phyloP scores from a whole-genome alignment of 495 filamentous ascomycete genomes.

The Aspergillus diversus region DNA sequence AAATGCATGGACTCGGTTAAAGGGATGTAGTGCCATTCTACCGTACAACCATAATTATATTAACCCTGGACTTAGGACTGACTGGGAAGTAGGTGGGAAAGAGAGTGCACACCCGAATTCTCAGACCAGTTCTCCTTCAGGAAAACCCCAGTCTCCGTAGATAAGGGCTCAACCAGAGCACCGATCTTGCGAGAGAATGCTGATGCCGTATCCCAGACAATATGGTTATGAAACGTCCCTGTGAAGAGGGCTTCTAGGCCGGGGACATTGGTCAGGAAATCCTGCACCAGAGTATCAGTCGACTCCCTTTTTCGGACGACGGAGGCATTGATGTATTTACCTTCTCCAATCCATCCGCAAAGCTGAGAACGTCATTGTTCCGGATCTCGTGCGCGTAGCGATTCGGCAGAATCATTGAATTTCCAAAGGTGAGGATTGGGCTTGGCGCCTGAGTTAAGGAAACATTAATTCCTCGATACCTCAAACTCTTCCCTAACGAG shows the following conservation, averaged over 20 bases:
- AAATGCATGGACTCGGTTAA: slow-evolving; percentile 40
- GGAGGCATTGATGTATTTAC: neutral
- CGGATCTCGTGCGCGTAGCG: slow-evolving; percentile 15
- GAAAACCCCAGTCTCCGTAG: neutral
- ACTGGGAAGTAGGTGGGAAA: neutral
- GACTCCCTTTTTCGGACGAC: neutral
- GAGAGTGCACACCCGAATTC: neutral
- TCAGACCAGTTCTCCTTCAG: slow-evolving; percentile 5
- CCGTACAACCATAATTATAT: no score
- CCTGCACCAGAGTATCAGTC: neutral
- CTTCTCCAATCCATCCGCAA: neutral
- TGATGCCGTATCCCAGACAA: slow-evolving; percentile 11
- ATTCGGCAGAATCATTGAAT: slow-evolving; percentile 1
- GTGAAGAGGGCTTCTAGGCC: slow-evolving; percentile 9
- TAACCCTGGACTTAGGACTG: no score
- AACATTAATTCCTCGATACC: neutral
- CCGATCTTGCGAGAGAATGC: slow-evolving; percentile 8
- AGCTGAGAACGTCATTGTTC: slow-evolving; percentile 11
- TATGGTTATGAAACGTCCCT: slow-evolving; percentile 8
- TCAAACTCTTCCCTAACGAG: no score
- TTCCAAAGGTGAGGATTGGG: slow-evolving; percentile 12
- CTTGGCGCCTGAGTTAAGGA: neutral
- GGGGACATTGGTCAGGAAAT: slow-evolving; percentile 7
- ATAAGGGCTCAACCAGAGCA: slow-evolving; percentile 5
- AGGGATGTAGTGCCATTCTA: slow-evolving; percentile 26